phyloP scores from a whole-genome alignment of 2,329 filamentous ascomycete species.

The Myriosclerotinia duriaeana region DNA sequence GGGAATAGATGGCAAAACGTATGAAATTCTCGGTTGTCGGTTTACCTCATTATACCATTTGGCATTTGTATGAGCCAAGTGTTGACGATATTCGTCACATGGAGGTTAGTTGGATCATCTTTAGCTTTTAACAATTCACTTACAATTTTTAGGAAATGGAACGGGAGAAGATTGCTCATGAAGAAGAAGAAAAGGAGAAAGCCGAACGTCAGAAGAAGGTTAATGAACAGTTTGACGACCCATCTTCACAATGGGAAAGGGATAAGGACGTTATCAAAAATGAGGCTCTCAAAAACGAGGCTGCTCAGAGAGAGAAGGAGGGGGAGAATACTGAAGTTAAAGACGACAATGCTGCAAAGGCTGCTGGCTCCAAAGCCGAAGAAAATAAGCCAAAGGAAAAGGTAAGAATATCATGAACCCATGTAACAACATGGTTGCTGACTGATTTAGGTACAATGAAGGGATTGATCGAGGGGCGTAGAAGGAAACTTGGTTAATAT shows the following conservation, averaged over 20 bases:
- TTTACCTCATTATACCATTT: constrained; percentile 95
- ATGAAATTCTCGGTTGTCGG: constrained; percentile 97
- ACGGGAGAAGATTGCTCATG: constrained; percentile 73
- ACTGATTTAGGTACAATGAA: constrained; percentile 20
- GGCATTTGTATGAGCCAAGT: constrained; percentile 99
- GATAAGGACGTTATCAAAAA: constrained; percentile 80
- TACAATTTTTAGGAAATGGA: constrained; percentile 75
- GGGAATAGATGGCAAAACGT: constrained; percentile 81
- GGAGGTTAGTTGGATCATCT: constrained; percentile 58
- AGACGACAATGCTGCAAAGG: constrained; percentile 14
- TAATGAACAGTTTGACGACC: constrained; percentile 75
- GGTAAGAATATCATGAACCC: constrained; percentile 26
- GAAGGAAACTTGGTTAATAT: constrained; percentile 19
- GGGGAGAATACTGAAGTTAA: constrained; percentile 29
- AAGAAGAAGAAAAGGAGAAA: constrained; percentile 75
- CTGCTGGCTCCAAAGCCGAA: constrained; percentile 19
- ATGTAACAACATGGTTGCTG: background rate
- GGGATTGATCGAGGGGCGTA: constrained; percentile 16
- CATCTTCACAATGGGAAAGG: constrained; percentile 80
- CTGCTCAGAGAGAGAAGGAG: constrained; percentile 44
- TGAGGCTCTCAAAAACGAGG: constrained; percentile 58
- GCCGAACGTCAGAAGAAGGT: constrained; percentile 73
- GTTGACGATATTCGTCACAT: constrained; percentile 96
- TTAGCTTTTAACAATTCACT: background rate
- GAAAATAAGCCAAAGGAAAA: constrained; percentile 24